Evolutionary conservation across 2,329 filamentous ascomycete genomes (phyloP).

Genomic region (Arthroderma sp.): DNA sequence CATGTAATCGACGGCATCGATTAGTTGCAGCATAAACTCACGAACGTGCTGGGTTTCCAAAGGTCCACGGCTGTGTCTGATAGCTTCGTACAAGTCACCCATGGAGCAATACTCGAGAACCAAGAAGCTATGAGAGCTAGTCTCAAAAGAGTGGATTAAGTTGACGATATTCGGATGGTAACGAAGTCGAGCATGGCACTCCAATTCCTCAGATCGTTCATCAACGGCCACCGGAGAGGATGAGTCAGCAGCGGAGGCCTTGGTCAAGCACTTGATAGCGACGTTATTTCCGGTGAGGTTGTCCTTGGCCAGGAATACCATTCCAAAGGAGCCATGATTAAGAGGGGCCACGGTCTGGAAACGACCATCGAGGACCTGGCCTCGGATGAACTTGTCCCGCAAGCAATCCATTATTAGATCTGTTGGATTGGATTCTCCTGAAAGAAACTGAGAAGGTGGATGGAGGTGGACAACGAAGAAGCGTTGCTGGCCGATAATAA

Average conservation of each 20-base stretch:
- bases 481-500: slow-evolving; percentile 8
- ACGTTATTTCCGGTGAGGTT: slow-evolving; percentile 63
- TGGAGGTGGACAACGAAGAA: background rate
- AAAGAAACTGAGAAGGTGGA: background rate
- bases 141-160: slow-evolving; percentile 81
- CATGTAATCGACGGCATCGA: slow-evolving; percentile 80
- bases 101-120: slow-evolving; percentile 92
- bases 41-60: slow-evolving; percentile 93
- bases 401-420: slow-evolving; percentile 62
- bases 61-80: slow-evolving; percentile 74
- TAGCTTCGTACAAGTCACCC: slow-evolving; percentile 94
- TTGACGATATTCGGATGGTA: slow-evolving; percentile 88
- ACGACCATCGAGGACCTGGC: slow-evolving; percentile 72
- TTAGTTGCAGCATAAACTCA: slow-evolving; percentile 89
- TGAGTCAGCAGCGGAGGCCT: slow-evolving; percentile 52
- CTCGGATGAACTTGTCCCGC: slow-evolving; percentile 65
- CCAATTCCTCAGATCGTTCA: slow-evolving; percentile 49
- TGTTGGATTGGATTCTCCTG: background rate
- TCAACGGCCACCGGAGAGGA: slow-evolving; percentile 57
- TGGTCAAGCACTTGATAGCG: slow-evolving; percentile 93
- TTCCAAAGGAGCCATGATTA: slow-evolving; percentile 97
- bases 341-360: slow-evolving; percentile 86
- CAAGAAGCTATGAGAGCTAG: slow-evolving; percentile 74
- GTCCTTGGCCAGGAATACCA: slow-evolving; percentile 91
- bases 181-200: slow-evolving; percentile 66